phyloP scores from a whole-genome alignment of 208 protist genomes.

The Porcisia hertigi region DNA sequence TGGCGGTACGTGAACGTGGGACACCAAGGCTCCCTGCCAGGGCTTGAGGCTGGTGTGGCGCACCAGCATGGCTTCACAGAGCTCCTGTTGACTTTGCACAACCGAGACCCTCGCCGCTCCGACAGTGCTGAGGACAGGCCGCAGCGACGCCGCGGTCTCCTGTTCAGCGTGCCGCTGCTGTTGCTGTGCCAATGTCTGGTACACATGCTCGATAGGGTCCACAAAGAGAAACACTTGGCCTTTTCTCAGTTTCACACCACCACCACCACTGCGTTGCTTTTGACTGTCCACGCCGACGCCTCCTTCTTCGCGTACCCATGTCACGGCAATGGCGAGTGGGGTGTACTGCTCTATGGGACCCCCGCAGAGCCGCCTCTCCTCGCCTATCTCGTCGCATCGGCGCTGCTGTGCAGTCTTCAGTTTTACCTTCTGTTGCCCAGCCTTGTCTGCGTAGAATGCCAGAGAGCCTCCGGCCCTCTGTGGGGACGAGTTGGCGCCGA shows the following conservation, averaged over 20 bases:
- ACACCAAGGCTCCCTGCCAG: conserved; percentile 49
- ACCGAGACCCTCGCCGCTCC: conserved; percentile 15
- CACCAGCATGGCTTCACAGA: conserved; percentile 53
- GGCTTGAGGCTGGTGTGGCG: conserved; percentile 43
- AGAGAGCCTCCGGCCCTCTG: conserved; percentile 28
- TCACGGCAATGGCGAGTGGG: conserved; percentile 64
- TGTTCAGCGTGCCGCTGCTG: conserved; percentile 23
- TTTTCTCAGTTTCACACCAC: conserved; percentile 6
- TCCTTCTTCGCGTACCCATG: conserved; percentile 53
- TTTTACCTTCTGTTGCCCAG: conserved; percentile 27
- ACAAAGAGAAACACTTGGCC: conserved; percentile 78
- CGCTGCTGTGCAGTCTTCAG: conserved; percentile 30
- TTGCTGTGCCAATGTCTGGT: conserved; percentile 28
- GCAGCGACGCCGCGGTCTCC: conserved; percentile 18
- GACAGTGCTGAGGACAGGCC: background rate
- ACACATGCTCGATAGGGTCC: conserved; percentile 61
- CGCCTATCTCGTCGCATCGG: conserved; percentile 21
- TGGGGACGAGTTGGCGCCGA: conserved; percentile 28
- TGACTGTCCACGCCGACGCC: conserved; percentile 2
- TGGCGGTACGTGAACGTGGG: conserved; percentile 27
- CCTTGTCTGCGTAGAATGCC: conserved; percentile 79
- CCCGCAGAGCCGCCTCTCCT: conserved; percentile 37
- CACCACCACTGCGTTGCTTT: background rate
- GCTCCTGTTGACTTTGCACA: conserved; percentile 43
- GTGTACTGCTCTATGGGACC: conserved; percentile 61